phyloP scores from a whole-genome alignment of 345 rosid species.

The Populus davidiana region DNA sequence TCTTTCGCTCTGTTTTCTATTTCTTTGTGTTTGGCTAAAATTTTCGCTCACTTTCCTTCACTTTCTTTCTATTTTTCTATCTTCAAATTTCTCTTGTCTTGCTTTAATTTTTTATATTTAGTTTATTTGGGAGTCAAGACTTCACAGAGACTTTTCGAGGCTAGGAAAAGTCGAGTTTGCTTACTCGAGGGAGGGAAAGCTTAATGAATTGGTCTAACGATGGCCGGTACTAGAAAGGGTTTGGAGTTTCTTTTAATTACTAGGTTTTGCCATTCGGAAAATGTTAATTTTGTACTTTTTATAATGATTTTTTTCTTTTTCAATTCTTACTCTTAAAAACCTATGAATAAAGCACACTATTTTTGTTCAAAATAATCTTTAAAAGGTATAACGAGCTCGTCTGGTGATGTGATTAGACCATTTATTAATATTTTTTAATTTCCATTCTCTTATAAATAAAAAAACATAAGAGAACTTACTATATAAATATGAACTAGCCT shows the following conservation, averaged over 20 bases:
- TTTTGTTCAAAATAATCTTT: no score
- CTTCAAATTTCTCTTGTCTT: neutral
- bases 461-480: no score
- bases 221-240: neutral
- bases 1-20: neutral
- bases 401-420: no score
- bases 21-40: neutral
- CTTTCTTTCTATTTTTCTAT: neutral
- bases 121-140: neutral
- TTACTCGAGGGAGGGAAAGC: slow-evolving; percentile 32
- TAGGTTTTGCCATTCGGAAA: neutral
- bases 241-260: neutral
- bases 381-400: no score
- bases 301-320: no score
- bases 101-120: neutral
- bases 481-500: no score
- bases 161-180: neutral
- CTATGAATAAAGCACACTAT: no score
- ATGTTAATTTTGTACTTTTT: no score
- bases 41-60: slow-evolving; percentile 4
- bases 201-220: slow-evolving; percentile 8
- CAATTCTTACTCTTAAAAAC: neutral
- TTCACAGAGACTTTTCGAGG: neutral
- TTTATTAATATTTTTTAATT: no score
- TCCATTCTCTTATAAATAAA: no score